phyloP scores from a whole-genome alignment of 1,139 yeast species.

The Kurtzmaniella natalensis region DNA sequence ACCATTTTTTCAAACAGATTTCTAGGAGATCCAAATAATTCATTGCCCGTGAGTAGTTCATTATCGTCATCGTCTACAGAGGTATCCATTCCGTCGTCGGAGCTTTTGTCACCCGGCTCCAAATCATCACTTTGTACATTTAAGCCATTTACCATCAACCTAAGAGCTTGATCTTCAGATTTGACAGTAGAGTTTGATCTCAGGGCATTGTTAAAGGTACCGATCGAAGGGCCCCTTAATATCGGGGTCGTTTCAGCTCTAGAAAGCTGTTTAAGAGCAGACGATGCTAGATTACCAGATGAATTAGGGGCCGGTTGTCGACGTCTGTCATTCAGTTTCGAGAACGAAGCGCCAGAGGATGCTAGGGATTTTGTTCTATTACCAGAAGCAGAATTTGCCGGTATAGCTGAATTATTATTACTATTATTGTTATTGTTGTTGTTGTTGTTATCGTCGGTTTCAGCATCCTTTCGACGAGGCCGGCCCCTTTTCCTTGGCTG shows the following conservation, averaged over 20 bases:
- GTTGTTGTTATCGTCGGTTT: no score
- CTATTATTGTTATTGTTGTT: no score
- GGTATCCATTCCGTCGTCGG: slow-evolving; percentile 13
- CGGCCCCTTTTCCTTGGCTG: slow-evolving; percentile 45
- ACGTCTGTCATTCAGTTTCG: not conserved
- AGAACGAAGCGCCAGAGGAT: not conserved
- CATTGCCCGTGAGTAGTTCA: slow-evolving; percentile 37
- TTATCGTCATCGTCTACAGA: slow-evolving; percentile 16
- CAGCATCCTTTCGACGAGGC: slow-evolving; percentile 33
- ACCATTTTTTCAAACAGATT: slow-evolving; percentile 35
- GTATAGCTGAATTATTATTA: no score
- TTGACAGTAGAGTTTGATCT: slow-evolving; percentile 21
- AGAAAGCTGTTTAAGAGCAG: slow-evolving; percentile 3
- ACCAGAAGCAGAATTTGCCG: not conserved
- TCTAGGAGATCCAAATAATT: slow-evolving; percentile 42
- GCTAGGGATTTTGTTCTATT: not conserved
- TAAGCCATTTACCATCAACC: slow-evolving; percentile 31
- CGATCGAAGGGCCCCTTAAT: slow-evolving; percentile 23
- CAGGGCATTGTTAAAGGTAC: slow-evolving; percentile 20
- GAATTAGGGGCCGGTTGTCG: slow-evolving; percentile 1
- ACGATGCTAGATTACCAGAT: slow-evolving; percentile 1
- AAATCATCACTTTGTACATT: slow-evolving; percentile 36
- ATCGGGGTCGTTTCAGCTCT: slow-evolving; percentile 30
- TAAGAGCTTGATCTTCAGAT: slow-evolving; percentile 39
- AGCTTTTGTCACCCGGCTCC: slow-evolving; percentile 25